Conservation (phyloP, 805 yeast species). For the Vanderwaltozyma verrucispora region DNA sequence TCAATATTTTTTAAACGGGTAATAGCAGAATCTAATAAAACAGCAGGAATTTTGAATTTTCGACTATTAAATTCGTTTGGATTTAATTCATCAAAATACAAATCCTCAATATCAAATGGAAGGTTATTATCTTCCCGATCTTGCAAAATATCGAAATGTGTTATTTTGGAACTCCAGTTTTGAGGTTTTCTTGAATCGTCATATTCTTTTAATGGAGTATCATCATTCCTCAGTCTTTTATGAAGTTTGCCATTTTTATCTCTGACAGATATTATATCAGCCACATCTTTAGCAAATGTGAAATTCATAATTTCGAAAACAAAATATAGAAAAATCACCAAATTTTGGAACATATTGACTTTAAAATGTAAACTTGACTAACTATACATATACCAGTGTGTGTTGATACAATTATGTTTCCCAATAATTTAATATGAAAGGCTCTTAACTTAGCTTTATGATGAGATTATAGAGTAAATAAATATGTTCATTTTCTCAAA, state of each 20-base stretch:
- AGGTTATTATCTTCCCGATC: neutral
- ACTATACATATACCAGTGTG: too few species aligned
- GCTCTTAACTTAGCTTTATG: too few species aligned
- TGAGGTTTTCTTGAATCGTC: neutral
- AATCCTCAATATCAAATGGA: neutral
- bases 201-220: neutral
- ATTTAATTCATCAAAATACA: neutral
- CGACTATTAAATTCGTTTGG: neutral
- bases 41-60: neutral
- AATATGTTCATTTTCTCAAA: too few species aligned
- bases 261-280: conserved; percentile 3
- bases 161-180: neutral
- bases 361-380: too few species aligned
- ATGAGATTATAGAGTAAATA: too few species aligned
- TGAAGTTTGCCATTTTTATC: conserved; percentile 9
- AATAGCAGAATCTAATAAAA: conserved; percentile 22
- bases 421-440: too few species aligned
- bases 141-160: neutral
- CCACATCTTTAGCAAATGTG: conserved; percentile 5
- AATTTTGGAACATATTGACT: neutral
- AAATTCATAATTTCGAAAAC: neutral
- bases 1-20: conserved; percentile 35
- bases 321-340: too few species aligned
- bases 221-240: conserved; percentile 3
- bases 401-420: too few species aligned